Evolutionary conservation across 805 yeast genomes (phyloP).

Genomic region (Debaryomyces prosopidis): DNA sequence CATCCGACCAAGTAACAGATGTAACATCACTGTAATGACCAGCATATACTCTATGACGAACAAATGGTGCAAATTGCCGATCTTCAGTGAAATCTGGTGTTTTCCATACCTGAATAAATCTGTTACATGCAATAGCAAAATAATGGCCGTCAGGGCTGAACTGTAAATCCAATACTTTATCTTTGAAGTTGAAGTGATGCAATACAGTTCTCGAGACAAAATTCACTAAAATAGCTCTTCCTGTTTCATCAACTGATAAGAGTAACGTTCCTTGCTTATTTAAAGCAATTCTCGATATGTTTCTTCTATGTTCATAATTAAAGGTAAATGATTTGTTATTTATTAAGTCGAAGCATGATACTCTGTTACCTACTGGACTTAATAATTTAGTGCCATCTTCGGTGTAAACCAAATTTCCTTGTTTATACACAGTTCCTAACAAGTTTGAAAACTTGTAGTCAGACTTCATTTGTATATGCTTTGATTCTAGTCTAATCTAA

Average conservation of each 20-base stretch:
- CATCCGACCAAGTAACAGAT: constrained; percentile 84
- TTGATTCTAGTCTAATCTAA: neutral
- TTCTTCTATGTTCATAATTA: constrained; percentile 88
- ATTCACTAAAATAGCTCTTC: constrained; percentile 89
- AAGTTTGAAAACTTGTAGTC: constrained; percentile 86
- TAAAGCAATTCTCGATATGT: constrained; percentile 74
- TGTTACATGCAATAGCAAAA: constrained; percentile 82
- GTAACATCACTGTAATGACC: constrained; percentile 88
- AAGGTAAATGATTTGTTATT: constrained; percentile 87
- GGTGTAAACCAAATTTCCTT: constrained; percentile 86
- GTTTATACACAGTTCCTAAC: constrained; percentile 90
- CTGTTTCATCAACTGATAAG: constrained; percentile 84
- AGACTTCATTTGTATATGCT: constrained; percentile 61
- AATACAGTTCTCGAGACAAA: constrained; percentile 79
- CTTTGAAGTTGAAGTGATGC: constrained; percentile 93
- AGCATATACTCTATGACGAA: constrained; percentile 84
- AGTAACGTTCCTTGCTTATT: constrained; percentile 80
- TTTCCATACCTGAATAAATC: constrained; percentile 90
- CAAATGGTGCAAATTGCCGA: constrained; percentile 94
- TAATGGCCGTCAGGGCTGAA: constrained; percentile 87
- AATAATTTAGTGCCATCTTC: constrained; percentile 81
- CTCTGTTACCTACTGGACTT: constrained; percentile 94
- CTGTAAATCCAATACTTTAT: constrained; percentile 66
- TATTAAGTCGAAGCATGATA: constrained; percentile 81
- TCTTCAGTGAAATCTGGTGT: constrained; percentile 82